These are phyloP conservation scores for Beauveria bassiana DNA, from an alignment of 2,329 filamentous ascomycete species.

Conservation along the genomic window DNA sequence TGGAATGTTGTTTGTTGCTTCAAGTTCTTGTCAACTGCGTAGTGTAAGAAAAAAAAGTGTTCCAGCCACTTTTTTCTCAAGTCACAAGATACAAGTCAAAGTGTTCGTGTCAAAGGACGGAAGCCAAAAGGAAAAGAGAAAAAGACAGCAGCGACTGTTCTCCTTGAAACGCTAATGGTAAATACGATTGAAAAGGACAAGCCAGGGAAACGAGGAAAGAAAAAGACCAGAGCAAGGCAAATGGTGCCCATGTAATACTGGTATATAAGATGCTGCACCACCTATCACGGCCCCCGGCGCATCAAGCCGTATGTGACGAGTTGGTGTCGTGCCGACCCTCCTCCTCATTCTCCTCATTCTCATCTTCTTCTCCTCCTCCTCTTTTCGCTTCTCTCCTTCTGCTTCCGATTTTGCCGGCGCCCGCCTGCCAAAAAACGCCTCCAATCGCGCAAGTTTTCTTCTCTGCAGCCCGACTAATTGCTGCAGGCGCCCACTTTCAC, in stretches of 20 bases:
- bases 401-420: neutral
- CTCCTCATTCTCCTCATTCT: too few species aligned
- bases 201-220: too few species aligned
- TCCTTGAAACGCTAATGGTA: too few species aligned
- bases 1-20: too few species aligned
- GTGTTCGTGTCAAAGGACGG: neutral
- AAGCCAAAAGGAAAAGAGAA: neutral
- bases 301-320: neutral
- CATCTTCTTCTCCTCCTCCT: too few species aligned
- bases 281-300: neutral
- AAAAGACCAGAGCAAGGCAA: neutral
- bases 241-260: neutral
- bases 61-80: slow-evolving; percentile 1
- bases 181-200: too few species aligned
- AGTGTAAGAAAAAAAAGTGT: neutral
- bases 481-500: slow-evolving; percentile 5
- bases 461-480: neutral
- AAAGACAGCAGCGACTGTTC: slow-evolving; percentile 2
- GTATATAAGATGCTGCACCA: neutral
- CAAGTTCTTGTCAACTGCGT: too few species aligned
- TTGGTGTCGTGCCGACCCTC: neutral
- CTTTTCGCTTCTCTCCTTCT: neutral
- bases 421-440: neutral
- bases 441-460: neutral
- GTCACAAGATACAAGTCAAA: neutral